A percentile compares a stretch with the other conserved stretches of the same genome.
Evolutionary conservation across 202 grass and related monocot species (phyloP).

Genomic region (Zizania palustris): DNA sequence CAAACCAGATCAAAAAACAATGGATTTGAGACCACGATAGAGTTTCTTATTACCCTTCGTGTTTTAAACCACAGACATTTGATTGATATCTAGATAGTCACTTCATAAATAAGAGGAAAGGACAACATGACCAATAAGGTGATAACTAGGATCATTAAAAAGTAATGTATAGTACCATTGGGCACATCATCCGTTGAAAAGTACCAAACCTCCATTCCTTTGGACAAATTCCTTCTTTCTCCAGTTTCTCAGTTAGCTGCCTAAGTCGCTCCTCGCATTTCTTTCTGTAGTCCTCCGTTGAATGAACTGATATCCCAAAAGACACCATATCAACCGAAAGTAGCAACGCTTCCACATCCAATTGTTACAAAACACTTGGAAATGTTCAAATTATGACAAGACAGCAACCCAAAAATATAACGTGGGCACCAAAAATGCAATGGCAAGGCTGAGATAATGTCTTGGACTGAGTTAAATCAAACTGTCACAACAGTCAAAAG

Average conservation of each 20-base stretch:
- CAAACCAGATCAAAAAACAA: not conserved
- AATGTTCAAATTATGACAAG: not conserved
- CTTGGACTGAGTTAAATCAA: not conserved
- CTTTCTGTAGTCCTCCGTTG: slow-evolving; percentile 21
- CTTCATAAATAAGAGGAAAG: slow-evolving; percentile 14
- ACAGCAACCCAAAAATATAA: not conserved
- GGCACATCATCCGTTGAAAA: slow-evolving; percentile 49
- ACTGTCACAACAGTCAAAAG: not conserved
- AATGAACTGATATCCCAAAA: slow-evolving; percentile 36
- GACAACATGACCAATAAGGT: not conserved
- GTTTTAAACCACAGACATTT: not conserved
- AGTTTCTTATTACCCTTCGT: not conserved
- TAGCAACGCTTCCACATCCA: not conserved
- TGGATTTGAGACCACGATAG: not conserved
- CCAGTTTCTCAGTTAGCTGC: slow-evolving; percentile 49
- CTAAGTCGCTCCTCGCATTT: slow-evolving; percentile 38
- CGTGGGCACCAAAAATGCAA: not conserved
- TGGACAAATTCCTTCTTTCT: slow-evolving; percentile 55
- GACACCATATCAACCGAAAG: not conserved
- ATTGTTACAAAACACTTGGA: not conserved
- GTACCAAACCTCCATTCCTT: slow-evolving; percentile 45
- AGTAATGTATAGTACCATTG: slow-evolving; percentile 38
- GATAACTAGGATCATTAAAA: not conserved
- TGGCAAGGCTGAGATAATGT: not conserved
- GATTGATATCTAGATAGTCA: not conserved